Evolutionary conservation across 805 yeast species (phyloP), one percentile per base, ranked within the genome.

Genomic region (Candida lessepsii): DNA sequence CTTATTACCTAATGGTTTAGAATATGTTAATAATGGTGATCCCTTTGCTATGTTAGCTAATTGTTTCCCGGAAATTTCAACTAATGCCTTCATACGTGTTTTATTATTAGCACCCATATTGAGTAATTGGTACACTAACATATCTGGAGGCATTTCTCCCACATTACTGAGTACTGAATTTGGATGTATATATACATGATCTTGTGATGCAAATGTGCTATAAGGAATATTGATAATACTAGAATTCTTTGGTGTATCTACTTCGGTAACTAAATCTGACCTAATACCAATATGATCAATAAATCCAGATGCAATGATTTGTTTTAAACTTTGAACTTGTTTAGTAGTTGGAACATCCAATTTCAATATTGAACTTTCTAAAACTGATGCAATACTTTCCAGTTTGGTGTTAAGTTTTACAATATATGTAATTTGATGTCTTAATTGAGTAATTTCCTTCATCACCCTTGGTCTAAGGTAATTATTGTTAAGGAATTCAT

Each of bases 1-100:
- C 2, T 96, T 96, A 40, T 86, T 85, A 0, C 96, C 96, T 38
- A 91, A 63, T 0, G 98, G 98, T 55, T 90, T 91, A 19, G 97
- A 88, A 60, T 84, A 90, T 0, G 91, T 79, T 29, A 91, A 54
- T 34, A 91, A 65, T 0, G 85, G 80, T 13, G 95, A 81, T 20
- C 67, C 68, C 49, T 81, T 83, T 13, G 88, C 90, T 14, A 93
- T 72, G 48, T 86, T 86, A 7, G 91, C 78, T 37, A 93, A 63
- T 35, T 90, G 90, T 17, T 78, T 74, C 3, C 89, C 89, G 4
- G 76, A 65, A 27, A 90, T 75, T 41, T 86, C 91, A 23, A 86
- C 86, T 49, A 93, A 66, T 0, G 90, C 81, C 48, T 76, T 79
- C 77, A 93, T 75, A 51, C 96, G 72, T 35, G 82, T 67, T 41